Percentiles rank a stretch among this genome's conserved stretches.
phyloP scores from a whole-genome alignment of 495 filamentous ascomycete genomes.

The Aspergillus heteromorphus region DNA sequence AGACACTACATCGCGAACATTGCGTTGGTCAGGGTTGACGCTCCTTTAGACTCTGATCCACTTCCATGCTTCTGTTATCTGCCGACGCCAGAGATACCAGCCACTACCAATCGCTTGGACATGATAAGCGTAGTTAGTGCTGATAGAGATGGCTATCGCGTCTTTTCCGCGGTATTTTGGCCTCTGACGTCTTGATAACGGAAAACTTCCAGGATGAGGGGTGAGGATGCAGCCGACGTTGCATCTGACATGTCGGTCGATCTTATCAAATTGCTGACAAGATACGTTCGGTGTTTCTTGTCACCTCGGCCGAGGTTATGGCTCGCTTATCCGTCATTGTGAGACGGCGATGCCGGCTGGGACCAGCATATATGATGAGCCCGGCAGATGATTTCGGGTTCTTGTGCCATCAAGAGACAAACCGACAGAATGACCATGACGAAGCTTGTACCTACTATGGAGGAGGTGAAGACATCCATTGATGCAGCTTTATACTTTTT shows the following conservation, averaged over 20 bases:
- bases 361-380: background rate
- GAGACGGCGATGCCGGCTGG: background rate
- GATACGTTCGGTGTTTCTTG: background rate
- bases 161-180: background rate
- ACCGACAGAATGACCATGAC: constrained; percentile 5
- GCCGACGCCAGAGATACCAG: too few species aligned
- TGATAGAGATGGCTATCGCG: background rate
- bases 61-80: constrained; percentile 4
- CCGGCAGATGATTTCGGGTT: background rate
- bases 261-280: background rate
- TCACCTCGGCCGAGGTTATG: background rate
- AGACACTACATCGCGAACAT: constrained; percentile 9
- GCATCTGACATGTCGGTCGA: background rate
- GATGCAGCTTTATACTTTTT: constrained; percentile 22
- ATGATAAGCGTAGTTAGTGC: background rate
- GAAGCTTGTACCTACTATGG: constrained; percentile 4
- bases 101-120: background rate
- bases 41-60: background rate
- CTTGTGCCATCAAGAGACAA: background rate
- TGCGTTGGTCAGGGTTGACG: background rate
- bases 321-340: background rate
- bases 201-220: background rate
- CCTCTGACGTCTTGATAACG: background rate
- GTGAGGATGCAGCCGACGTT: background rate
- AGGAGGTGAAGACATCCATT: constrained; percentile 24